phyloP scores from a whole-genome alignment of 2,329 filamentous ascomycete species.

The Pseudocercospora crystallina region DNA sequence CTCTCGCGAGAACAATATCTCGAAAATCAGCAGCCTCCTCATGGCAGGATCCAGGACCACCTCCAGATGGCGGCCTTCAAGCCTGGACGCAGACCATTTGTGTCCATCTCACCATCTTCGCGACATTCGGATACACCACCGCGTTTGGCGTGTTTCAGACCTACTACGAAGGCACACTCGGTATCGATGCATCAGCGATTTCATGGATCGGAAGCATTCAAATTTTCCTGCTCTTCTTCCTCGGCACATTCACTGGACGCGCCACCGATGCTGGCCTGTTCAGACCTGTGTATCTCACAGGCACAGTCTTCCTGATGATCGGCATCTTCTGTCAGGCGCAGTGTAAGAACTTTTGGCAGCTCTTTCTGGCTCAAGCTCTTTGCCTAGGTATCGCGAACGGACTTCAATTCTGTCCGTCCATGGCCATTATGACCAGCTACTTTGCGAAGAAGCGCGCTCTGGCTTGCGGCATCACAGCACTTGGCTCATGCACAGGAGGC shows the following conservation, averaged over 20 bases:
- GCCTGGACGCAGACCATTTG: constrained; percentile 36
- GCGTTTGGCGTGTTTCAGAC: constrained; percentile 44
- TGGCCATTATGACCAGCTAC: constrained; percentile 67
- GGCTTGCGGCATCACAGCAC: constrained; percentile 60
- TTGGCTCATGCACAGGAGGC: constrained; percentile 59
- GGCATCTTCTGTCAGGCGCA: constrained; percentile 55
- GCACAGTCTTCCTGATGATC: constrained; percentile 48
- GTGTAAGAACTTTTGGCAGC: constrained; percentile 52
- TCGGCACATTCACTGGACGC: constrained; percentile 54
- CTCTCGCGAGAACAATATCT: constrained; percentile 26
- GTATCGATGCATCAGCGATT: constrained; percentile 45
- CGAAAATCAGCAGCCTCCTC: constrained; percentile 29
- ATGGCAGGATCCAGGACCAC: constrained; percentile 37
- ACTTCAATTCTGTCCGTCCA: constrained; percentile 62
- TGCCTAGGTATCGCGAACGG: constrained; percentile 59
- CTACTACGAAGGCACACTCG: constrained; percentile 42
- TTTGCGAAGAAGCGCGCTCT: constrained; percentile 58
- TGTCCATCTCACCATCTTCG: constrained; percentile 35
- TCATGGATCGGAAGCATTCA: constrained; percentile 56
- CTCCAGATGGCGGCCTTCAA: constrained; percentile 43
- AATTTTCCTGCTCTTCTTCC: constrained; percentile 53
- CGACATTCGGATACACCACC: constrained; percentile 32
- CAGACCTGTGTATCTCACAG: constrained; percentile 44
- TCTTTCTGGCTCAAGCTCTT: constrained; percentile 54
- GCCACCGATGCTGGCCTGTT: constrained; percentile 55